These are phyloP conservation scores for Pythium guiyangense DNA, from an alignment of 352 stramenopile genomes.

Conservation along the genomic window DNA sequence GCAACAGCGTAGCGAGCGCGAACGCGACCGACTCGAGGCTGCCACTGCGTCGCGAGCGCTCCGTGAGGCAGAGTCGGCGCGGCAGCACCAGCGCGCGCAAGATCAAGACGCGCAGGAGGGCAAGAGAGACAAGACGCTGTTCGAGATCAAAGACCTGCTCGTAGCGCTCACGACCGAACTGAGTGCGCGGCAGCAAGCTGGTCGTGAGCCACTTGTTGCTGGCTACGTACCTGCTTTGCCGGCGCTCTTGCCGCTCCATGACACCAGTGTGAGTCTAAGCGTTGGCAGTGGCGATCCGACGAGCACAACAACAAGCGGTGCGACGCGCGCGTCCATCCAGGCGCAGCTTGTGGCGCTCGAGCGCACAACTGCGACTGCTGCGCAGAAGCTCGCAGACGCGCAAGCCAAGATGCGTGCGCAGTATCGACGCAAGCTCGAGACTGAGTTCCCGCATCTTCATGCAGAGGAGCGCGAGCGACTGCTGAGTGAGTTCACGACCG, in stretches of 20 bases:
- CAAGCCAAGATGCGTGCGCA: conserved; percentile 28
- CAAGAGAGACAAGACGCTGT: conserved; percentile 34
- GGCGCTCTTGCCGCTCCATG: not conserved
- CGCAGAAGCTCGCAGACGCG: conserved; percentile 6
- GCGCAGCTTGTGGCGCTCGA: conserved; percentile 3
- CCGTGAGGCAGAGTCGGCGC: not conserved
- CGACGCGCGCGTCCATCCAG: no score
- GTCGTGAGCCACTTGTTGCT: not conserved
- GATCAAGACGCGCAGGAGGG: conserved; percentile 7
- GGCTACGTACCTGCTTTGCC: not conserved
- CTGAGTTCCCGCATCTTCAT: conserved; percentile 36
- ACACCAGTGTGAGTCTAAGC: no score
- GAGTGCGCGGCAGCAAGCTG: conserved; percentile 4
- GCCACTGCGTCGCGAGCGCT: not conserved
- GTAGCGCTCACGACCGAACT: conserved; percentile 27
- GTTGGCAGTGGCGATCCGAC: no score
- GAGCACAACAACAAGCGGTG: no score
- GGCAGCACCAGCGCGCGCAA: not conserved
- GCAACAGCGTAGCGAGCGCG: conserved; percentile 7
- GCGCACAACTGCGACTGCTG: no score
- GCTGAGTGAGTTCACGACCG: conserved; percentile 43
- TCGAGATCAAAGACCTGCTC: conserved; percentile 57
- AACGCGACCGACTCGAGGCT: conserved; percentile 1
- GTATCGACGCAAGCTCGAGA: conserved; percentile 35
- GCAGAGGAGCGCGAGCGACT: conserved; percentile 41